These are phyloP conservation scores for Vinca major DNA, from an alignment of 305 asterid species.

Conservation along the genomic window DNA sequence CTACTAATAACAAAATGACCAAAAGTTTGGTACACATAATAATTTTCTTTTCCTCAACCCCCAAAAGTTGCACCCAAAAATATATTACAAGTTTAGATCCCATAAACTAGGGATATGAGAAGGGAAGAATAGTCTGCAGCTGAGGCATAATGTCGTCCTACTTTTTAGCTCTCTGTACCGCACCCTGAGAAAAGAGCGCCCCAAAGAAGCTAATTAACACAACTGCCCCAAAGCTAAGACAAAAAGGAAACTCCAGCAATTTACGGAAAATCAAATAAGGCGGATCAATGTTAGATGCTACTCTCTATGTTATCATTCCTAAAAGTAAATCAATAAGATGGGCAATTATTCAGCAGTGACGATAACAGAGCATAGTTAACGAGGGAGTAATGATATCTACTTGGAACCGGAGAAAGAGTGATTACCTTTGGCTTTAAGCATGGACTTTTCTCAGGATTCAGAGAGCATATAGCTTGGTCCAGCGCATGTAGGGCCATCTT, in stretches of 20 bases:
- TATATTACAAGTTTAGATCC: neutral
- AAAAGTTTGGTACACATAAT: neutral
- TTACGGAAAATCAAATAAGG: neutral
- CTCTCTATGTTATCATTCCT: too few species aligned
- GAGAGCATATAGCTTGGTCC: conserved; percentile 1
- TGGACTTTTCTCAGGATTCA: neutral
- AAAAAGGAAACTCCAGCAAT: neutral
- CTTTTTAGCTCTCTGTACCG: neutral
- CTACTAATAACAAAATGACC: too few species aligned
- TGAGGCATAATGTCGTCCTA: neutral
- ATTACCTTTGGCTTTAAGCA: conserved; percentile 16
- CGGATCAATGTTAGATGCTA: too few species aligned
- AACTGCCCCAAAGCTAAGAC: too few species aligned
- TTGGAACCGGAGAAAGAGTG: neutral
- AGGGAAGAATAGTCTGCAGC: neutral
- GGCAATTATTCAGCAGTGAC: too few species aligned
- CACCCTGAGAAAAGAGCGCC: neutral
- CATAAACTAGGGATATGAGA: neutral
- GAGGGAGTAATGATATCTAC: neutral
- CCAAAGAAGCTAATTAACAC: neutral
- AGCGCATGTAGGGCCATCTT: conserved; percentile 21
- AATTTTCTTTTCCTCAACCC: too few species aligned
- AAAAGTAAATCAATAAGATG: neutral
- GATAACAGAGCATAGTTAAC: neutral
- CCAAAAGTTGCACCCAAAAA: neutral